Percentiles rank a stretch among this genome's conserved stretches.
phyloP scores from a whole-genome alignment of 305 asterid genomes.

The Fraxinus paxiana region DNA sequence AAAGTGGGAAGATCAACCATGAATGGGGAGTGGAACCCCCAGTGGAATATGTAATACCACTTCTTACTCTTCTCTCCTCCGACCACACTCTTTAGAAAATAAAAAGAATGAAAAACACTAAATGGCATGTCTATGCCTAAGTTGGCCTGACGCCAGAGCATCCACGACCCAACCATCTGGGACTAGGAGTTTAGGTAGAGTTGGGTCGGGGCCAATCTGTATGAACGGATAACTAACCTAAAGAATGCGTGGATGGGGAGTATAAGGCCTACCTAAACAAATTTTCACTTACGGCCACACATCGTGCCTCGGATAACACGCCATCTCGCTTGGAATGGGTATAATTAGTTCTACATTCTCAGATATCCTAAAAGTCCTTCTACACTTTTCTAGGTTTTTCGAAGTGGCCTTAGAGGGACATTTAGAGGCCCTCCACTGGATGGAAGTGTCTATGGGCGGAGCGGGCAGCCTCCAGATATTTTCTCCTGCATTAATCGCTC shows the following conservation, averaged over 20 bases:
- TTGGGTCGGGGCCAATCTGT: neutral
- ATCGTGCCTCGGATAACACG: neutral
- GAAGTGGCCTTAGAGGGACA: neutral
- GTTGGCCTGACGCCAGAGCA: neutral
- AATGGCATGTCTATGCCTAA: neutral
- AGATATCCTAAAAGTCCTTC: neutral
- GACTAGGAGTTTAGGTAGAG: neutral
- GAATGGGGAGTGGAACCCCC: neutral
- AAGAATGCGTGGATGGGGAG: neutral
- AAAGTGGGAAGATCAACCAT: neutral
- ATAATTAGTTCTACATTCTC: neutral
- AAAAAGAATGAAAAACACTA: neutral
- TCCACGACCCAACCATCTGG: neutral
- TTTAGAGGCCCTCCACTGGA: neutral
- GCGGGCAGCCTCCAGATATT: too few relatives aligned
- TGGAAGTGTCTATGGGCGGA: neutral
- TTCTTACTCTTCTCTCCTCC: neutral
- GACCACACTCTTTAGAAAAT: neutral
- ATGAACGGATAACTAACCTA: neutral
- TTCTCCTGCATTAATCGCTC: too few relatives aligned
- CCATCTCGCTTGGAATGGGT: neutral
- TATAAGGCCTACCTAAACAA: neutral
- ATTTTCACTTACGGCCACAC: neutral
- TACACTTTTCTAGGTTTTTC: neutral
- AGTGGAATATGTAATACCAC: too few relatives aligned